Conservation (phyloP, 148 eudicot species). For the Vaccinium darrowii region DNA sequence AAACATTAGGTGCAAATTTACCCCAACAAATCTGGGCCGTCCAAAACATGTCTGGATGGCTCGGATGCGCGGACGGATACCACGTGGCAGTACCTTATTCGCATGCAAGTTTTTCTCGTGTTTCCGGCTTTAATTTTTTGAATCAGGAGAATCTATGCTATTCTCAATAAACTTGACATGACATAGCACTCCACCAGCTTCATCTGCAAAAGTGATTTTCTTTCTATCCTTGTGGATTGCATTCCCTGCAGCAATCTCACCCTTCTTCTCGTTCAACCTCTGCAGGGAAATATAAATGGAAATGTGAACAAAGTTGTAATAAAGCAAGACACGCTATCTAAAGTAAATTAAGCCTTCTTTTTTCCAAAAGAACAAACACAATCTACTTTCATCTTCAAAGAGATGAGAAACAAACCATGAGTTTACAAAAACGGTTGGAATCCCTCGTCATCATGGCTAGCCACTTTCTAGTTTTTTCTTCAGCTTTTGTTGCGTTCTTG, state of each 20-base stretch:
- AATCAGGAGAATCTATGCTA: conserved; percentile 20
- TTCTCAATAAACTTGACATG: conserved; percentile 57
- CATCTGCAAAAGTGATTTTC: conserved; percentile 84
- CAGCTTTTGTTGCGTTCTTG: conserved; percentile 60
- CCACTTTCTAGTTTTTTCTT: conserved; percentile 68
- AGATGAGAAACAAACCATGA: conserved; percentile 59
- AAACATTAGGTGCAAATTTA: no score
- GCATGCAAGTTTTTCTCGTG: not conserved
- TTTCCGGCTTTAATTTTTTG: conserved; percentile 18
- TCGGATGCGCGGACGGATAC: no score
- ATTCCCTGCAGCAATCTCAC: conserved; percentile 30
- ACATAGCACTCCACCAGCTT: conserved; percentile 84
- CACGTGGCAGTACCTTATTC: no score
- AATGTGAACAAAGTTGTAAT: not conserved
- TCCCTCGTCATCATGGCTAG: conserved; percentile 77
- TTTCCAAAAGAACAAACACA: conserved; percentile 1
- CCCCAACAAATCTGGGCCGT: no score
- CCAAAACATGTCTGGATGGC: no score
- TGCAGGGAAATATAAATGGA: conserved; percentile 23
- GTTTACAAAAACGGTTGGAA: conserved; percentile 86
- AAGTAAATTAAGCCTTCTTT: not conserved
- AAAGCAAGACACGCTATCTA: not conserved
- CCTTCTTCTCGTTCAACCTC: conserved; percentile 46
- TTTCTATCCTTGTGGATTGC: conserved; percentile 40
- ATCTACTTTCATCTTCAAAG: not conserved